A percentile compares a stretch with the other conserved stretches of the same genome.
Evolutionary conservation across 139 green algal genomes (phyloP).

Genomic region (Picochlorum sp.): DNA sequence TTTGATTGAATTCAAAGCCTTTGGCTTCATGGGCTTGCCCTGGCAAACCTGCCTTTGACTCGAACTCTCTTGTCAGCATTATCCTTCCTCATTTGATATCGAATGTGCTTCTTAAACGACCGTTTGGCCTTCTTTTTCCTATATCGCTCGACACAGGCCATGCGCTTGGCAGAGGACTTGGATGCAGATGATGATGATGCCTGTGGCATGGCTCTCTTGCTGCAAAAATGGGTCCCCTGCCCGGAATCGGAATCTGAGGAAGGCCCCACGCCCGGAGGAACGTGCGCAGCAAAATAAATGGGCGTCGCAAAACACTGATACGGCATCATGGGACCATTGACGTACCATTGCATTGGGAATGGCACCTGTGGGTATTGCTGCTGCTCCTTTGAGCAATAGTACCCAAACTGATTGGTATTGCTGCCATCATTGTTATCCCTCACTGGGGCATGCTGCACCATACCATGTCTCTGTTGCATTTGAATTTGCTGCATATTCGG

Average conservation of each 20-base stretch:
- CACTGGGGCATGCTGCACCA: too few relatives aligned
- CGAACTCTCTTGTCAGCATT: constrained; percentile 39
- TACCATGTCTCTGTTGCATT: too few relatives aligned
- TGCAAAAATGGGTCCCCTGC: neutral
- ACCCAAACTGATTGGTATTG: too few relatives aligned
- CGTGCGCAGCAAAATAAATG: too few relatives aligned
- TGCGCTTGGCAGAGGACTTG: constrained; percentile 3
- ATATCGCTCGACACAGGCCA: constrained; percentile 31
- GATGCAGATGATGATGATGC: neutral
- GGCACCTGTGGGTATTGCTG: too few relatives aligned
- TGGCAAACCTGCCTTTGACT: constrained; percentile 45
- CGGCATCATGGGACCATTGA: too few relatives aligned
- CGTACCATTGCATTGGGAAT: too few relatives aligned
- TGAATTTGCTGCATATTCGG: too few relatives aligned
- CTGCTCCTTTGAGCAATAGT: too few relatives aligned
- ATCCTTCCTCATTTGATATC: constrained; percentile 38
- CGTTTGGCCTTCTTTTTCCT: constrained; percentile 32
- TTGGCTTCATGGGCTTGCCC: constrained; percentile 13
- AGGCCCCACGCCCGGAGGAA: too few relatives aligned
- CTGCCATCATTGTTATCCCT: too few relatives aligned
- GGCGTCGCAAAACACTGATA: too few relatives aligned
- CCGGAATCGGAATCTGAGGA: neutral
- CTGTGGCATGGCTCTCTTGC: neutral
- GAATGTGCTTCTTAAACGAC: constrained; percentile 25
- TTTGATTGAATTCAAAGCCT: neutral